Evolutionary conservation across 2,329 filamentous ascomycete genomes (phyloP).

Genomic region (Plectosphaerella cucumerina): DNA sequence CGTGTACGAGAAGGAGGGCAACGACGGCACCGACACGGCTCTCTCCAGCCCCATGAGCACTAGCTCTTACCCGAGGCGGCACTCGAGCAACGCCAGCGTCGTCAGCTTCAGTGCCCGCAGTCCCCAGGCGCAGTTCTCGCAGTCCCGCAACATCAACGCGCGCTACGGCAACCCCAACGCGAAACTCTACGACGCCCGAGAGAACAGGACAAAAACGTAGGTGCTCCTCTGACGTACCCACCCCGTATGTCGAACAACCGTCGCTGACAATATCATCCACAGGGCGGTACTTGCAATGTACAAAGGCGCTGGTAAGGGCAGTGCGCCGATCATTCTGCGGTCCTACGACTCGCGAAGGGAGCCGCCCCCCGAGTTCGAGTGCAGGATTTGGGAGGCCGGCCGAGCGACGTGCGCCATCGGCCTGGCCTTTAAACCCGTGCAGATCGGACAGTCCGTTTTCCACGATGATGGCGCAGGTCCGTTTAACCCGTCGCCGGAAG

Average conservation of each 20-base stretch:
- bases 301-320: conserved; percentile 69
- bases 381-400: conserved; percentile 95
- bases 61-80: conserved; percentile 48
- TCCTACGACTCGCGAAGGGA: conserved; percentile 96
- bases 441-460: conserved; percentile 89
- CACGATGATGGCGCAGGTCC: conserved; percentile 88
- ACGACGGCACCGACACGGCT: conserved; percentile 56
- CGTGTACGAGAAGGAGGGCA: conserved; percentile 74
- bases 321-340: conserved; percentile 69
- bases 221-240: conserved; percentile 27
- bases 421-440: conserved; percentile 92
- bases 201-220: conserved; percentile 86
- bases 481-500: conserved; percentile 83
- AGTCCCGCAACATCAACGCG: conserved; percentile 44
- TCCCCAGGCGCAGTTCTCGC: conserved; percentile 50
- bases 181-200: conserved; percentile 79
- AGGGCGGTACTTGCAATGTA: conserved; percentile 90
- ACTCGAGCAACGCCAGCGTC: conserved; percentile 75
- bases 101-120: conserved; percentile 74
- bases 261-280: conserved; percentile 5
- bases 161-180: conserved; percentile 81
- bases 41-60: conserved; percentile 35
- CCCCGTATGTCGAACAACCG: too few species aligned
- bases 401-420: conserved; percentile 90
- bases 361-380: conserved; percentile 84